These are phyloP conservation scores for Botrytis pseudocinerea DNA, from an alignment of 2,329 filamentous ascomycete species.

Conservation along the genomic window DNA sequence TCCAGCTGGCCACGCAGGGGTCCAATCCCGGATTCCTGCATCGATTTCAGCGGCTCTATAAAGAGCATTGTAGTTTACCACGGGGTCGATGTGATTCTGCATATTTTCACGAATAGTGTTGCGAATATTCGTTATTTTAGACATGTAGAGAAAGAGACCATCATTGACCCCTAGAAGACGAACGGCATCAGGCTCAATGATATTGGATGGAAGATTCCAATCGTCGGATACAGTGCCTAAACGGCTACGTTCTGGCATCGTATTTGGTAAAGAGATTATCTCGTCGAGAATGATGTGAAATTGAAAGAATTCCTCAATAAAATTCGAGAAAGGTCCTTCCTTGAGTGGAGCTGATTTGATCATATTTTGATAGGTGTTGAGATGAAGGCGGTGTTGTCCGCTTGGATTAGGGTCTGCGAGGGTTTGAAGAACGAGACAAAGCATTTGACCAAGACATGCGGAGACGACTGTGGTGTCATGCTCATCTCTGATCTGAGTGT, in stretches of 20 bases:
- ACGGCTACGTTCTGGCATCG: slow-evolving; percentile 38
- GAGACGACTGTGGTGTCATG: slow-evolving; percentile 48
- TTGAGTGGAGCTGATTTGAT: slow-evolving; percentile 62
- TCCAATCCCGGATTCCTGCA: slow-evolving; percentile 71
- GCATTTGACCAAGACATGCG: slow-evolving; percentile 62
- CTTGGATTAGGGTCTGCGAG: slow-evolving; percentile 55
- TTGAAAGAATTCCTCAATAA: slow-evolving; percentile 76
- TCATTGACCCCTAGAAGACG: slow-evolving; percentile 80
- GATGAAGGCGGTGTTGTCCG: slow-evolving; percentile 77
- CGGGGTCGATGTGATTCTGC: slow-evolving; percentile 59
- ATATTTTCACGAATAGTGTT: slow-evolving; percentile 72
- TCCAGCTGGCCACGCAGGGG: slow-evolving; percentile 59
- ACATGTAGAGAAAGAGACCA: slow-evolving; percentile 75
- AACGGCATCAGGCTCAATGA: slow-evolving; percentile 35
- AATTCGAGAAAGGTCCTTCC: slow-evolving; percentile 70
- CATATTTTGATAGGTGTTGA: slow-evolving; percentile 72
- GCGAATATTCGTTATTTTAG: slow-evolving; percentile 75
- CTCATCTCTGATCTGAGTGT: slow-evolving; percentile 45
- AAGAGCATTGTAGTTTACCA: slow-evolving; percentile 71
- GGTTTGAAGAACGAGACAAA: slow-evolving; percentile 60
- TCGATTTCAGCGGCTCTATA: slow-evolving; percentile 76
- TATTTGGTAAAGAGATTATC: slow-evolving; percentile 50
- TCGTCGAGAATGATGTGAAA: slow-evolving; percentile 74
- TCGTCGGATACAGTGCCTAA: slow-evolving; percentile 30
- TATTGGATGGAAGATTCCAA: slow-evolving; percentile 34